Conservation (phyloP, 805 yeast genomes). For the Suhomyces faveliae region DNA sequence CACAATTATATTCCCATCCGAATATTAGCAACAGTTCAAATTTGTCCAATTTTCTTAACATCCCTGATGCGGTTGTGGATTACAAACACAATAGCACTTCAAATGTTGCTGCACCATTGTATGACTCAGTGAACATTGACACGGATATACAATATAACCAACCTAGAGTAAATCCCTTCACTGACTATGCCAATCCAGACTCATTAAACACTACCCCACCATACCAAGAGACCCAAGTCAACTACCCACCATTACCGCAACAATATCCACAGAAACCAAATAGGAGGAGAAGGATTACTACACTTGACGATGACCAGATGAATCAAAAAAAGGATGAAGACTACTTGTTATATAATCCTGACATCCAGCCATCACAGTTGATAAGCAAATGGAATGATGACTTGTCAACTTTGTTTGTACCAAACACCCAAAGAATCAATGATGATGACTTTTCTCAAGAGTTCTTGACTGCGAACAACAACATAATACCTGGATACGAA, state of each 20-base stretch:
- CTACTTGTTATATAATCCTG: conserved; percentile 38
- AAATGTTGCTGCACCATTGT: neutral
- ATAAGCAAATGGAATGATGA: conserved; percentile 28
- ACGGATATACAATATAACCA: conserved; percentile 8
- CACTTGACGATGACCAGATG: conserved; percentile 24
- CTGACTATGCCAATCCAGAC: conserved; percentile 42
- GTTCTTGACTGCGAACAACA: conserved; percentile 6
- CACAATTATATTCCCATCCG: conserved; percentile 13
- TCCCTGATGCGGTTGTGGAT: conserved; percentile 32
- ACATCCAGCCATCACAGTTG: conserved; percentile 41
- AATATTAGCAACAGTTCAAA: conserved; percentile 17
- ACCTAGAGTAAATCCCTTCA: conserved; percentile 29
- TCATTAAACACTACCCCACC: conserved; percentile 14
- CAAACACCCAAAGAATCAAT: conserved; percentile 12
- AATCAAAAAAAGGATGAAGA: conserved; percentile 32
- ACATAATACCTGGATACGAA: conserved; percentile 32
- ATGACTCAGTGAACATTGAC: conserved; percentile 12
- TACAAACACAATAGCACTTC: conserved; percentile 17
- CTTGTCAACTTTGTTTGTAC: conserved; percentile 30
- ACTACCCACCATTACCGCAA: conserved; percentile 12
- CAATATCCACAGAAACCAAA: conserved; percentile 11
- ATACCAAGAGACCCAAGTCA: conserved; percentile 11
- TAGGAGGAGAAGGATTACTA: conserved; percentile 34
- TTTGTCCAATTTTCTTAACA: conserved; percentile 28
- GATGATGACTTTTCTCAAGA: conserved; percentile 12